phyloP scores from a whole-genome alignment of 768 basidiomycete species.

The Fistulinella prunicolor region DNA sequence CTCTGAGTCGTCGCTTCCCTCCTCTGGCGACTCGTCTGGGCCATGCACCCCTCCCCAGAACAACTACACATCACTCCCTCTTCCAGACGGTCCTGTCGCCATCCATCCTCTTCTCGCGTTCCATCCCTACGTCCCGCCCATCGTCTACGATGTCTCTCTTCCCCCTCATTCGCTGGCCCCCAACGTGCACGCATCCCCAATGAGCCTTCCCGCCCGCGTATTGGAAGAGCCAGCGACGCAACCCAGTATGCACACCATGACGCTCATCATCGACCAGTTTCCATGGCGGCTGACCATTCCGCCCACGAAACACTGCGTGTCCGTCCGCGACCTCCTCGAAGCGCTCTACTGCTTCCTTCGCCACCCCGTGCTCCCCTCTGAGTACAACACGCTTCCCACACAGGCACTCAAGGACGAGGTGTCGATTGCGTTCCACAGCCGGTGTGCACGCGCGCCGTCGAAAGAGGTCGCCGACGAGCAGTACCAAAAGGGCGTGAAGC shows the following conservation, averaged over 20 bases:
- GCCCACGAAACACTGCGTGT: constrained; percentile 27
- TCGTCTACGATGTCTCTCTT: constrained; percentile 20
- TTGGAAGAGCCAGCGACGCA: constrained; percentile 32
- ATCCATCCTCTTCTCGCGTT: constrained; percentile 32
- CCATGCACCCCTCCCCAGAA: constrained; percentile 31
- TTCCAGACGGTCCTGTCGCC: constrained; percentile 28
- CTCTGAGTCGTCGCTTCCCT: constrained; percentile 31
- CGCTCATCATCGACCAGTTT: constrained; percentile 29
- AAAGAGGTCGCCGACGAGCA: constrained; percentile 36
- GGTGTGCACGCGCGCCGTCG: constrained; percentile 37
- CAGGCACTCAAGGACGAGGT: constrained; percentile 35
- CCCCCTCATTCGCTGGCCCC: constrained; percentile 19
- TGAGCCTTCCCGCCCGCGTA: constrained; percentile 19
- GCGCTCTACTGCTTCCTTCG: constrained; percentile 45
- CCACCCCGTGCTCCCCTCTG: constrained; percentile 35
- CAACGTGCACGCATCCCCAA: constrained; percentile 27
- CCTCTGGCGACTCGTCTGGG: constrained; percentile 28
- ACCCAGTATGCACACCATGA: constrained; percentile 28
- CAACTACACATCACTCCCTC: constrained; percentile 11
- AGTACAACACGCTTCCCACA: constrained; percentile 39
- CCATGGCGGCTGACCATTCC: constrained; percentile 36
- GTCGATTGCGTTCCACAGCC: constrained; percentile 40
- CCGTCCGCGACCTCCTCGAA: constrained; percentile 50
- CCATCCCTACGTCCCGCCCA: constrained; percentile 22
- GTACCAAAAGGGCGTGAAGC: constrained; percentile 46